Evolutionary conservation across 306 rosid genomes (phyloP).

Genomic region (Luffa aegyptiaca): DNA sequence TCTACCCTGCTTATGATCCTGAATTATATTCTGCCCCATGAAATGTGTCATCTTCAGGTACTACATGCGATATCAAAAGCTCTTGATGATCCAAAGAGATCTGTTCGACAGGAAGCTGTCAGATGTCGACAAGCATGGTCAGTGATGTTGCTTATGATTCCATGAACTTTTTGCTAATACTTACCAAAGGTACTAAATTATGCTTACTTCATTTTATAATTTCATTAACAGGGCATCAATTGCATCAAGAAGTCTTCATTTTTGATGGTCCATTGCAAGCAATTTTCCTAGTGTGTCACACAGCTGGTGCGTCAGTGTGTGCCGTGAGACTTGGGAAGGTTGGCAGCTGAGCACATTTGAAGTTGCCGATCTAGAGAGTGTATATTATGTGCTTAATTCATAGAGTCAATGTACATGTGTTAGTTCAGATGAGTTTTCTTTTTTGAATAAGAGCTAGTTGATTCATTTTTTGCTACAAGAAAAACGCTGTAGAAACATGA

Average conservation of each 20-base stretch:
- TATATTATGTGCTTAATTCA: neutral
- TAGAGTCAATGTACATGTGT: neutral
- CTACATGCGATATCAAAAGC: conserved; percentile 39
- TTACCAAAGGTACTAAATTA: neutral
- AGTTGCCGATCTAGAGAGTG: neutral
- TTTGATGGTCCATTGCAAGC: conserved; percentile 16
- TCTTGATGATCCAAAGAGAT: conserved; percentile 66
- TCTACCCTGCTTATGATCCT: neutral
- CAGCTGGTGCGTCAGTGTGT: neutral
- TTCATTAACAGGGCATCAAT: conserved; percentile 43
- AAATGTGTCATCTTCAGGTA: conserved; percentile 32
- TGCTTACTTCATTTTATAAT: neutral
- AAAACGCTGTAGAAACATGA: neutral
- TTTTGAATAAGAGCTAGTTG: neutral
- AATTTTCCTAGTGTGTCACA: conserved; percentile 4
- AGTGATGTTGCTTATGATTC: conserved; percentile 5
- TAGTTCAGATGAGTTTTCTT: neutral
- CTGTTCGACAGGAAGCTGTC: conserved; percentile 81
- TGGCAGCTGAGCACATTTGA: neutral
- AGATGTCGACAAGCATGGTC: conserved; percentile 85
- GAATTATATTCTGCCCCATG: neutral
- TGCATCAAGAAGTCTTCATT: conserved; percentile 39
- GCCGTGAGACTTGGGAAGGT: neutral
- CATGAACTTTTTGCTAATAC: neutral
- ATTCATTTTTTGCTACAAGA: neutral